A percentile compares a stretch with the other conserved stretches of the same genome.
These are phyloP conservation scores for Alternaria rosae DNA, from an alignment of 2,329 filamentous ascomycete species.

Conservation along the genomic window DNA sequence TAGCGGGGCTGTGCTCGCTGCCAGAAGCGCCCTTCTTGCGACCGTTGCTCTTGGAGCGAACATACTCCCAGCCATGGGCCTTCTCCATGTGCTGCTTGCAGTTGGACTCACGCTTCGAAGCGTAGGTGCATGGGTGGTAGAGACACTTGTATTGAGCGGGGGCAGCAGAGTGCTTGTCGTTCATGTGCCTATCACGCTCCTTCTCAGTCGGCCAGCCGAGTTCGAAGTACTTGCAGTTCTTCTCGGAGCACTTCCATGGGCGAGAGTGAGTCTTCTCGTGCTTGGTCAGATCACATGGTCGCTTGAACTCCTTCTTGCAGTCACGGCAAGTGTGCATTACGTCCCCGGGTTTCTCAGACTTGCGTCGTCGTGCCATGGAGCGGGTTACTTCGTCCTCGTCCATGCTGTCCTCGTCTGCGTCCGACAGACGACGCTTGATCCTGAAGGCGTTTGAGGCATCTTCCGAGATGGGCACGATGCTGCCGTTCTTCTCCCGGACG, in stretches of 20 bases:
- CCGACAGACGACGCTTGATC: constrained; percentile 60
- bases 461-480: constrained; percentile 74
- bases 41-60: constrained; percentile 90
- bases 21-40: constrained; percentile 43
- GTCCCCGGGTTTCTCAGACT: constrained; percentile 86
- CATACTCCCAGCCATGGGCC: constrained; percentile 87
- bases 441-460: constrained; percentile 67
- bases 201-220: constrained; percentile 97
- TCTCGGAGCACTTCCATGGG: constrained; percentile 88
- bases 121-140: constrained; percentile 86
- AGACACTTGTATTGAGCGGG: constrained; percentile 85
- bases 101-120: constrained; percentile 94
- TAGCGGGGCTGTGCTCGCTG: constrained; percentile 36
- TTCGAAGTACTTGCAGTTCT: constrained; percentile 86
- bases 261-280: constrained; percentile 98
- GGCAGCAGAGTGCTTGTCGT: constrained; percentile 88
- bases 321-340: constrained; percentile 81
- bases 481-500: constrained; percentile 80
- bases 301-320: constrained; percentile 89
- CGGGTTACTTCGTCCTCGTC: constrained; percentile 85
- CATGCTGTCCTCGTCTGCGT: constrained; percentile 64
- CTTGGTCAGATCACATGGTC: constrained; percentile 96
- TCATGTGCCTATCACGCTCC: constrained; percentile 93
- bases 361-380: constrained; percentile 95
- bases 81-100: constrained; percentile 99